These are phyloP conservation scores for Trebouxiophyceae sp. DNA, from an alignment of 163 green algal genomes.

Conservation along the genomic window DNA sequence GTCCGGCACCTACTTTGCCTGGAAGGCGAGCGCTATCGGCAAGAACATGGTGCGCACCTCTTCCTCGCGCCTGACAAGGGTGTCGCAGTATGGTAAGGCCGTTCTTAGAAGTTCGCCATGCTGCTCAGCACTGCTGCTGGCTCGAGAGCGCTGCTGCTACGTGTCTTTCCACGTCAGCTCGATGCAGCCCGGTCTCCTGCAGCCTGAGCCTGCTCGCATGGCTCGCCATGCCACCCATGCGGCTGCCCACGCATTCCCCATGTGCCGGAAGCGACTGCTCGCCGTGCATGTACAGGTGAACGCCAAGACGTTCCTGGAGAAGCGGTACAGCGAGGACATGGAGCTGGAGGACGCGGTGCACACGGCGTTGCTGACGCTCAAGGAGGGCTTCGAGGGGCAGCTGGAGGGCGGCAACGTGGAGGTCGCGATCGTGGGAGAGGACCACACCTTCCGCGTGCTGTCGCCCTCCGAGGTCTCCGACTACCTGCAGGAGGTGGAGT, in stretches of 20 bases:
- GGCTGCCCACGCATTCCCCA: no score
- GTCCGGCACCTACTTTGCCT: slow-evolving; percentile 98
- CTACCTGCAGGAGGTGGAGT: slow-evolving; percentile 97
- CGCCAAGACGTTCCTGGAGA: slow-evolving; percentile 98
- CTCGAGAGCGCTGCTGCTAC: no score
- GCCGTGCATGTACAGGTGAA: slow-evolving; percentile 47
- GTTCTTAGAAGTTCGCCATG: no score
- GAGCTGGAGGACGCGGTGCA: slow-evolving; percentile 97
- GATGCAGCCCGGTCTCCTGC: no score
- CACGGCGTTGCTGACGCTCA: slow-evolving; percentile 96
- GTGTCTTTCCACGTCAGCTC: no score
- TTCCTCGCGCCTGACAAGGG: no score
- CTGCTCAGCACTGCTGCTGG: no score
- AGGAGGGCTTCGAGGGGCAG: slow-evolving; percentile 97
- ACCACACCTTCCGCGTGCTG: slow-evolving; percentile 88
- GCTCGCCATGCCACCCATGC: no score
- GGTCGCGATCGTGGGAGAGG: slow-evolving; percentile 79
- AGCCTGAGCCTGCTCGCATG: no score
- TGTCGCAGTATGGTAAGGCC: no score
- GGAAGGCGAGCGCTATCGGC: slow-evolving; percentile 86
- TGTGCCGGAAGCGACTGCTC: no score
- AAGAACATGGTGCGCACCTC: slow-evolving; percentile 82
- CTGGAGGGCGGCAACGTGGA: slow-evolving; percentile 68
- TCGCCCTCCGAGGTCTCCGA: slow-evolving; percentile 85
- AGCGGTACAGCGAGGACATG: slow-evolving; percentile 80